A percentile compares a stretch with the other conserved stretches of the same genome.
Conservation (phyloP, 495 filamentous ascomycete genomes). For the Cairneyella variabilis region DNA sequence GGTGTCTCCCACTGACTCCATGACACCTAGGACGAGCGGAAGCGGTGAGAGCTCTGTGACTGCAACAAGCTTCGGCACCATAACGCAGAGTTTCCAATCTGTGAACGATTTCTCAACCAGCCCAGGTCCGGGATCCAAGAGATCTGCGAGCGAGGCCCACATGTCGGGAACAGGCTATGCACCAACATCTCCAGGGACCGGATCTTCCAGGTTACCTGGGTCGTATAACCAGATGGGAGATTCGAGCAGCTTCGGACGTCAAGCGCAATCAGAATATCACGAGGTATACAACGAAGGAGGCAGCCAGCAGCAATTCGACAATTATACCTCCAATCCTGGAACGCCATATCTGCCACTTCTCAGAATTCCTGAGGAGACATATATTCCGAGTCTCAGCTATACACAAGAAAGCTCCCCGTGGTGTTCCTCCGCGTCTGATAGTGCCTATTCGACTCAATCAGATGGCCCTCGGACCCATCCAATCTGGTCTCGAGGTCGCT, state of each 20-base stretch:
- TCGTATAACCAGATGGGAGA: conserved; percentile 10
- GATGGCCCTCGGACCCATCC: conserved; percentile 26
- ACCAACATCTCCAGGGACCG: conserved; percentile 5
- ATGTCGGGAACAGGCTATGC: conserved; percentile 6
- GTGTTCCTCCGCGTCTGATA: conserved; percentile 48
- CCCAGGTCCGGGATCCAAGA: conserved; percentile 2
- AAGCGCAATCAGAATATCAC: conserved; percentile 8
- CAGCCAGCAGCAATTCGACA: no score
- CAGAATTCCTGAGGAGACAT: conserved; percentile 20
- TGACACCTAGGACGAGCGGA: conserved; percentile 17
- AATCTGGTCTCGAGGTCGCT: conserved; percentile 15
- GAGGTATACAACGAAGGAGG: conserved; percentile 9
- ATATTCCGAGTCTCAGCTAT: conserved; percentile 19
- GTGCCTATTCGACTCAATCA: conserved; percentile 46
- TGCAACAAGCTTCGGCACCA: conserved; percentile 10
- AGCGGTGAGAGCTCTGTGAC: conserved; percentile 20
- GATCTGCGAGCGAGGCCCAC: conserved; percentile 13
- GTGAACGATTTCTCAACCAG: conserved; percentile 9
- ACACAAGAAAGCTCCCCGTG: conserved; percentile 41
- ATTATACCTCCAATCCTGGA: neutral
- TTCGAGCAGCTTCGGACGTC: conserved; percentile 3
- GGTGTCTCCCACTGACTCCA: conserved; percentile 7
- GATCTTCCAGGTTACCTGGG: neutral
- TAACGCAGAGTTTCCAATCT: conserved; percentile 12
- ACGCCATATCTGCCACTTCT: conserved; percentile 17